Percentiles rank a stretch among this genome's conserved stretches.
phyloP scores from a whole-genome alignment of 1,139 yeast genomes.

The Yamadazyma sp. region DNA sequence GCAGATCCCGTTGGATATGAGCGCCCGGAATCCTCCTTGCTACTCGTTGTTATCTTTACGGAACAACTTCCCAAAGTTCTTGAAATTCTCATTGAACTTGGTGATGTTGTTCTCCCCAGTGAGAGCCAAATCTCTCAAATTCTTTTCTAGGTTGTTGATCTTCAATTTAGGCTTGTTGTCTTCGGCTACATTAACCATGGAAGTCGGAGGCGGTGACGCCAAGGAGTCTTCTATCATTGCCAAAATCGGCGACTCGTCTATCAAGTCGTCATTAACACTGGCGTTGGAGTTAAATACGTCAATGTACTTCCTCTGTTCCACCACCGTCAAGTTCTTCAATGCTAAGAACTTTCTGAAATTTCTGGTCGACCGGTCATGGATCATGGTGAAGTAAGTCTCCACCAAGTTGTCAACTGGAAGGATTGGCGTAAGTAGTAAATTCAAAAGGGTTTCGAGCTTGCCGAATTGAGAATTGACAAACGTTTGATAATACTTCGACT shows the following conservation, averaged over 20 bases:
- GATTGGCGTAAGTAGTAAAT: constrained; percentile 61
- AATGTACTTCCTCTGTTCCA: constrained; percentile 52
- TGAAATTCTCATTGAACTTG: constrained; percentile 60
- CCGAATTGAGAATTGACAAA: constrained; percentile 50
- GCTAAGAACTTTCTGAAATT: constrained; percentile 68
- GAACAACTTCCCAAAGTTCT: constrained; percentile 59
- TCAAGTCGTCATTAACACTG: constrained; percentile 26
- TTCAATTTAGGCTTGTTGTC: constrained; percentile 33
- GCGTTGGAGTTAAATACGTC: constrained; percentile 64
- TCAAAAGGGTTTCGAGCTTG: constrained; percentile 62
- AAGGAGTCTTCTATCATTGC: constrained; percentile 12
- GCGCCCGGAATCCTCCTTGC: no score
- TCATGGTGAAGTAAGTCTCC: constrained; percentile 62
- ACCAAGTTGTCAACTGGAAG: constrained; percentile 66
- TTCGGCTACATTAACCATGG: constrained; percentile 8
- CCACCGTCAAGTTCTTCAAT: constrained; percentile 49
- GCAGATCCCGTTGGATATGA: no score
- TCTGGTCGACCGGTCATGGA: constrained; percentile 62
- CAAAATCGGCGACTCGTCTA: constrained; percentile 19
- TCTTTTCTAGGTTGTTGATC: constrained; percentile 55
- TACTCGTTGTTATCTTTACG: constrained; percentile 35
- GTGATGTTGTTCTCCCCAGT: constrained; percentile 57
- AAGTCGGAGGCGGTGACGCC: constrained; percentile 14
- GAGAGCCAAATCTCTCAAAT: constrained; percentile 52
- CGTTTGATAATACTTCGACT: constrained; percentile 34